Evolutionary conservation across 192 early-diverging fungal genomes (phyloP).

Genomic region (Coemansia javaensis): DNA sequence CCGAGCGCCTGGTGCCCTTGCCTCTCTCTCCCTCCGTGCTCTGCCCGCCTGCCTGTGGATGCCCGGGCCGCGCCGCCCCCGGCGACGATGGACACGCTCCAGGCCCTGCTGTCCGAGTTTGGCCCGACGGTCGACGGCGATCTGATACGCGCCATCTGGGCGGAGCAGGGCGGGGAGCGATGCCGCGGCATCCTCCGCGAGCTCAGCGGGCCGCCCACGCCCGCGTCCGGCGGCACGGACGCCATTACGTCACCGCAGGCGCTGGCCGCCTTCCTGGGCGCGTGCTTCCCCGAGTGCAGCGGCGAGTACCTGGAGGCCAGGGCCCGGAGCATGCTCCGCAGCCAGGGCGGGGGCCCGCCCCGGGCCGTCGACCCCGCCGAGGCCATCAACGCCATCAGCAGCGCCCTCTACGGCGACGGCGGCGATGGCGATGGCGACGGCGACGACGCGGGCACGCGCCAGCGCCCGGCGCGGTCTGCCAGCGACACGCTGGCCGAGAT

Average conservation of each 20-base stretch:
- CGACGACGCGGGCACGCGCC: too few species aligned
- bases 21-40: too few species aligned
- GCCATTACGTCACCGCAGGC: slow-evolving; percentile 21
- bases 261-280: slow-evolving; percentile 24
- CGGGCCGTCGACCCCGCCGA: slow-evolving; percentile 44
- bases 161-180: slow-evolving; percentile 26
- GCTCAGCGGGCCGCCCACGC: slow-evolving; percentile 20
- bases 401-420: slow-evolving; percentile 37
- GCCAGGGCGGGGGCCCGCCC: neutral
- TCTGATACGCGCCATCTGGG: slow-evolving; percentile 40
- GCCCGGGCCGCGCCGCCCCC: neutral
- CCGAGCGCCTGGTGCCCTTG: too few species aligned
- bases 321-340: slow-evolving; percentile 14
- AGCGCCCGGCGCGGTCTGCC: neutral
- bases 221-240: neutral
- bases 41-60: too few species aligned
- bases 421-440: slow-evolving; percentile 27
- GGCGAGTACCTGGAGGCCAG: slow-evolving; percentile 27
- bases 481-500: slow-evolving; percentile 11
- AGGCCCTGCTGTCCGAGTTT: slow-evolving; percentile 27
- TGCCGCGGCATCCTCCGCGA: slow-evolving; percentile 42
- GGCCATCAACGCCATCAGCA: slow-evolving; percentile 42
- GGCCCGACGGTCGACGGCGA: slow-evolving; percentile 29
- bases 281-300: slow-evolving; percentile 47
- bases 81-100: slow-evolving; percentile 16